phyloP scores from a whole-genome alignment of 2,329 filamentous ascomycete genomes.

The Cladosporium halotolerans region DNA sequence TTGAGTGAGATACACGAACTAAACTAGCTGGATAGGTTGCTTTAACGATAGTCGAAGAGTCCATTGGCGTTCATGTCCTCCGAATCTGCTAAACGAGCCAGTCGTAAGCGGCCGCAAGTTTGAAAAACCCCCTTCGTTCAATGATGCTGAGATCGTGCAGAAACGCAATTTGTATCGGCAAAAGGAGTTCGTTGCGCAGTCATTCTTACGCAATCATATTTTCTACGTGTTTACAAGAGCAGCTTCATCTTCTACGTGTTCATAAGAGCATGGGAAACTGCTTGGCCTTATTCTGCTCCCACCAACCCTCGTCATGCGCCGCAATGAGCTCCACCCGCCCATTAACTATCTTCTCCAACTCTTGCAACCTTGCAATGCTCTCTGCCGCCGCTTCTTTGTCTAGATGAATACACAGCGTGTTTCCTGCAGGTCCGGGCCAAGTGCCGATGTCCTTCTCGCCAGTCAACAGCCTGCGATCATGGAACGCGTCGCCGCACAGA shows the following conservation, averaged over 20 bases:
- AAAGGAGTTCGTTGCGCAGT: no score
- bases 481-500: slow-evolving; percentile 50
- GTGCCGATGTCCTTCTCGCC: slow-evolving; percentile 48
- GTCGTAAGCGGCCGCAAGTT: no score
- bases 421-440: slow-evolving; percentile 43
- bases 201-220: no score
- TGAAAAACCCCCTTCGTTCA: no score
- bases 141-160: no score
- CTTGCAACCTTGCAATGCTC: slow-evolving; percentile 38
- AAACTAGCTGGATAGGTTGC: no score
- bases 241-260: not conserved
- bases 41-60: no score
- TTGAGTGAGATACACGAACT: no score
- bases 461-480: slow-evolving; percentile 46
- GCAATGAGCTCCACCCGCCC: slow-evolving; percentile 46
- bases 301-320: slow-evolving; percentile 47
- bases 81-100: no score
- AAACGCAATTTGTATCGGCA: no score
- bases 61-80: no score
- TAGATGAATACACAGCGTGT: slow-evolving; percentile 45
- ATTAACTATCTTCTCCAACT: slow-evolving; percentile 27
- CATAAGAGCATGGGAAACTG: slow-evolving; percentile 17
- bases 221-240: not conserved
- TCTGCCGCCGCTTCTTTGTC: slow-evolving; percentile 40
- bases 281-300: slow-evolving; percentile 25